These are phyloP conservation scores for Saturnispora besseyi DNA, from an alignment of 805 yeast species.

Conservation along the genomic window DNA sequence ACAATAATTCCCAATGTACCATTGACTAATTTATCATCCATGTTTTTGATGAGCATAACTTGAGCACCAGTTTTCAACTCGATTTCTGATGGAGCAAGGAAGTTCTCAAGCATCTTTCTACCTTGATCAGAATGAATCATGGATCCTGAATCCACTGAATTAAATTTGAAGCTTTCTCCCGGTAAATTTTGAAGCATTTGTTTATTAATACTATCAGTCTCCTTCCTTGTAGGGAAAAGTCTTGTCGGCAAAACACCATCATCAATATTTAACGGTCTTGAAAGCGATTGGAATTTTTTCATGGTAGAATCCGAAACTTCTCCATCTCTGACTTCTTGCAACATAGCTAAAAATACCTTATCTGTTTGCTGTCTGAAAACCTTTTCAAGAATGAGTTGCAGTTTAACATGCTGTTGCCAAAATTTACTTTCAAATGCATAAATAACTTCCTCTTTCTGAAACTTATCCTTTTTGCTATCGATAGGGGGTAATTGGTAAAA, in stretches of 20 bases:
- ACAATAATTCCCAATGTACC: conserved; percentile 66
- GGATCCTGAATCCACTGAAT: conserved; percentile 48
- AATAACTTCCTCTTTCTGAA: conserved; percentile 24
- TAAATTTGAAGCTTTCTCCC: conserved; percentile 35
- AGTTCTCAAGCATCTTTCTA: conserved; percentile 41
- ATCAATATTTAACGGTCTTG: conserved; percentile 40
- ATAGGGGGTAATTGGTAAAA: conserved; percentile 80
- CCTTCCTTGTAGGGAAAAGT: conserved; percentile 61
- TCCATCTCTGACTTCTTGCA: conserved; percentile 67
- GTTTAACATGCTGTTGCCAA: conserved; percentile 52
- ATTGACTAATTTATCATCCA: conserved; percentile 64
- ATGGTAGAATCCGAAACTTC: conserved; percentile 39
- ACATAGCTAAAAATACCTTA: conserved; percentile 57
- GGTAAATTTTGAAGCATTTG: conserved; percentile 38
- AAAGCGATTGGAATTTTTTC: conserved; percentile 40
- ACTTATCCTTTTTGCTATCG: conserved; percentile 5
- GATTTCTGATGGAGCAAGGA: conserved; percentile 52
- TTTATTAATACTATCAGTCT: conserved; percentile 60
- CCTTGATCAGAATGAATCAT: conserved; percentile 33
- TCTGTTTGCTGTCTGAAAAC: conserved; percentile 77
- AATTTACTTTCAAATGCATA: conserved; percentile 60
- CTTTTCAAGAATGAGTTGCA: conserved; percentile 50
- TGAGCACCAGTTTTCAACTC: conserved; percentile 63
- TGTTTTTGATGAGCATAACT: conserved; percentile 74
- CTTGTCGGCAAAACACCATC: conserved; percentile 68